Conservation (phyloP, 805 yeast species). For the Starmera quercuum region DNA sequence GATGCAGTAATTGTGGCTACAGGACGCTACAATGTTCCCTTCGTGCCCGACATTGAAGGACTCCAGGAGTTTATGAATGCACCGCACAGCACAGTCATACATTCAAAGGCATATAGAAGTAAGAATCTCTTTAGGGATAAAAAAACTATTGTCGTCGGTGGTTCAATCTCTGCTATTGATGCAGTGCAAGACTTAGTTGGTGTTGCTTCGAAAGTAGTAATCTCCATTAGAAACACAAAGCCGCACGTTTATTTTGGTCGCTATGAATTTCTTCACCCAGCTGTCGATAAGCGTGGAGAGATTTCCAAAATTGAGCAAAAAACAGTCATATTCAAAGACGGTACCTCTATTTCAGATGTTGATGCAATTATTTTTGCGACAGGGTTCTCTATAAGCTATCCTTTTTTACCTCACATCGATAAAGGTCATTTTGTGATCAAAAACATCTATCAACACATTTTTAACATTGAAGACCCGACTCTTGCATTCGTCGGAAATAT, state of each 20-base stretch:
- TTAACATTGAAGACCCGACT: constrained; percentile 39
- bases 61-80: constrained; percentile 29
- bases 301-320: no score
- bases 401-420: constrained; percentile 16
- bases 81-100: constrained; percentile 27
- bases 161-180: constrained; percentile 34
- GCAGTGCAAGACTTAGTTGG: constrained; percentile 31
- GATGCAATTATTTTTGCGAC: constrained; percentile 61
- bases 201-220: constrained; percentile 41
- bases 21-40: constrained; percentile 54
- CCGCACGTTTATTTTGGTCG: constrained; percentile 3
- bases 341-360: no score
- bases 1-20: constrained; percentile 51
- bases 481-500: constrained; percentile 32
- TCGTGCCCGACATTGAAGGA: constrained; percentile 42
- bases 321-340: constrained; percentile 17
- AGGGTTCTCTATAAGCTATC: constrained; percentile 48
- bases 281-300: constrained; percentile 1
- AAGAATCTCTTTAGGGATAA: constrained; percentile 27
- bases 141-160: constrained; percentile 36
- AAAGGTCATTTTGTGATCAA: constrained; percentile 21
- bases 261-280: constrained; percentile 3
- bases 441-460: constrained; percentile 35
- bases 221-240: constrained; percentile 16
- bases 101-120: constrained; percentile 30